Percentiles rank a stretch among this genome's conserved stretches.
Conservation (phyloP, 2,329 filamentous ascomycete species). For the Monosporascus sp. region DNA sequence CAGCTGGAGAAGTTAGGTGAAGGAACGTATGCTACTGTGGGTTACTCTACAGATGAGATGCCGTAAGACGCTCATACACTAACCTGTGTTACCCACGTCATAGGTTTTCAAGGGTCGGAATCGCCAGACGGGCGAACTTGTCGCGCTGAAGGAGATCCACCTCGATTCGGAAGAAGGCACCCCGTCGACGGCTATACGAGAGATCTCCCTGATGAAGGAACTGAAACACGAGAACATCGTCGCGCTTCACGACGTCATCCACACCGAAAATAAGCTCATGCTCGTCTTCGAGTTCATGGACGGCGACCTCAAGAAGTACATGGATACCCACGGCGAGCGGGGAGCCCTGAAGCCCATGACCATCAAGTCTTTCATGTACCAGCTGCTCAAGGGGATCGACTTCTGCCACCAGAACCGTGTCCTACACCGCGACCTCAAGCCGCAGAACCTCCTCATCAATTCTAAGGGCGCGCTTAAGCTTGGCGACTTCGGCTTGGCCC, state of each 20-base stretch:
- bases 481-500: conserved; percentile 88
- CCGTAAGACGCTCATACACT: conserved; percentile 16
- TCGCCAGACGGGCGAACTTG: conserved; percentile 90
- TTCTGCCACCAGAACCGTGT: conserved; percentile 98
- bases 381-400: conserved; percentile 89
- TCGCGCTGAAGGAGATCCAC: conserved; percentile 97
- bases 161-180: conserved; percentile 98
- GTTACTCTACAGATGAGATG: conserved; percentile 23
- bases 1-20: conserved; percentile 98
- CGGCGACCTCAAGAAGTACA: conserved; percentile 96
- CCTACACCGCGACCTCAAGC: conserved; percentile 90
- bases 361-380: conserved; percentile 99
- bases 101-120: conserved; percentile 99
- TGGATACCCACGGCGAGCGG: conserved; percentile 87
- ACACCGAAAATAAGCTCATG: conserved; percentile 99
- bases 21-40: conserved; percentile 95
- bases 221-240: conserved; percentile 99
- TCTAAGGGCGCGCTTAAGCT: conserved; percentile 85
- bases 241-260: conserved; percentile 94
- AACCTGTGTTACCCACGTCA: conserved; percentile 1
- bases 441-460: conserved; percentile 95
- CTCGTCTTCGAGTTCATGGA: conserved; percentile 99
- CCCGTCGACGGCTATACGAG: conserved; percentile 92
- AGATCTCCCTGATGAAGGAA: conserved; percentile 99
- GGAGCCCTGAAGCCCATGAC: conserved; percentile 82